phyloP scores from a whole-genome alignment of 2,329 filamentous ascomycete genomes.

The Drechslerella dactyloides region DNA sequence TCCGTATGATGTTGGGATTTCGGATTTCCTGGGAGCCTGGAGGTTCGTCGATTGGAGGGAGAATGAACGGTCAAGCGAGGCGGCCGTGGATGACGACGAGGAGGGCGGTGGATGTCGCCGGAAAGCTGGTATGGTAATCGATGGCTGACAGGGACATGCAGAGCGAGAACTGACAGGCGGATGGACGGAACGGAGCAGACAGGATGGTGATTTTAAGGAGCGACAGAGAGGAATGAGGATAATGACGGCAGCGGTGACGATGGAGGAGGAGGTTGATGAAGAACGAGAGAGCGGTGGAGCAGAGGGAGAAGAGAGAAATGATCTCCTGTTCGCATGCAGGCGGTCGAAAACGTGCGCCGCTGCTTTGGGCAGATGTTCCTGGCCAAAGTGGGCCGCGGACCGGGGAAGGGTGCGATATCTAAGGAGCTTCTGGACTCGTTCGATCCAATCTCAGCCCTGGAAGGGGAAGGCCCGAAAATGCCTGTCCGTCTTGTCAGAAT shows the following conservation, averaged over 20 bases:
- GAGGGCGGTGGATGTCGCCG: conserved; percentile 55
- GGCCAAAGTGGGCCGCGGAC: conserved; percentile 7
- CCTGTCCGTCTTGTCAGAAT: too few species aligned
- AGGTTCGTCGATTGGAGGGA: background rate
- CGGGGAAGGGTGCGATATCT: too few species aligned
- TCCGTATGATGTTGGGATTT: background rate
- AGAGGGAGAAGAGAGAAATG: conserved; percentile 14
- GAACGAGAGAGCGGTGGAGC: background rate
- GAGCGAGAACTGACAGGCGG: background rate
- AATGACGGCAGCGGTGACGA: background rate
- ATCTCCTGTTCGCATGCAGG: conserved; percentile 37
- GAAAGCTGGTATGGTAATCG: conserved; percentile 38
- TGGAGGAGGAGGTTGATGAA: background rate
- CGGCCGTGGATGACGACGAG: conserved; percentile 28
- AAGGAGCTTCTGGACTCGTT: background rate
- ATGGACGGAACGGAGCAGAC: background rate
- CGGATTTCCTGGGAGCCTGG: too few species aligned
- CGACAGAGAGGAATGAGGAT: background rate
- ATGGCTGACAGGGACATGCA: background rate
- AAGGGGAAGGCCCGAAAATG: too few species aligned
- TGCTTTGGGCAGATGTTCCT: conserved; percentile 18
- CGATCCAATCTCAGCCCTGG: background rate
- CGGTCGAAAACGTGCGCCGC: conserved; percentile 15
- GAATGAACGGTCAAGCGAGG: conserved; percentile 12
- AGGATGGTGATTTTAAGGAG: background rate